Conservation (phyloP, 768 basidiomycete species). For the Artomyces pyxidatus region DNA sequence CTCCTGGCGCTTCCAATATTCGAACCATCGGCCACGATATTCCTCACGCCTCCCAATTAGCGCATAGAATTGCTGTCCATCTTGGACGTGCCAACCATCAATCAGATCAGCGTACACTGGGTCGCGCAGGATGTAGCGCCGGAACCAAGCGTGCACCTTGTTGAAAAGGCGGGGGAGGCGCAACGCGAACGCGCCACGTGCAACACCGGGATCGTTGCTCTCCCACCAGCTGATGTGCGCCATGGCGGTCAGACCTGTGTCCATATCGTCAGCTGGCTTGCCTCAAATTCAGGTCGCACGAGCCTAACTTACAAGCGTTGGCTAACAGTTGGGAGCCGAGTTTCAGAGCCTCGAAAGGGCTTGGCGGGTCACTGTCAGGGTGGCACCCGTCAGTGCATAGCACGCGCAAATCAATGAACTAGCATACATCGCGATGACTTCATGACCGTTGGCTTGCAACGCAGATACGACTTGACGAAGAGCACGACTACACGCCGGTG, state of each 20-base stretch:
- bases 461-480: slow-evolving; percentile 37
- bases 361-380: slow-evolving; percentile 31
- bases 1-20: slow-evolving; percentile 33
- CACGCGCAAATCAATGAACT: background rate
- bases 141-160: slow-evolving; percentile 41
- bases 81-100: slow-evolving; percentile 40
- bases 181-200: slow-evolving; percentile 31
- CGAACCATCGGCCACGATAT: slow-evolving; percentile 35
- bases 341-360: slow-evolving; percentile 42
- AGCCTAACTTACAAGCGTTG: slow-evolving; percentile 37
- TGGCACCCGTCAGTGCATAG: no score
- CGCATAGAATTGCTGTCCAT: slow-evolving; percentile 39
- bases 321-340: slow-evolving; percentile 47
- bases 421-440: slow-evolving; percentile 42
- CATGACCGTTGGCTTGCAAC: slow-evolving; percentile 39
- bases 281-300: slow-evolving; percentile 15
- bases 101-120: slow-evolving; percentile 45
- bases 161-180: slow-evolving; percentile 40
- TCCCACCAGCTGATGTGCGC: slow-evolving; percentile 25
- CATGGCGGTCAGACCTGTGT: slow-evolving; percentile 22
- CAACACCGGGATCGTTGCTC: slow-evolving; percentile 41
- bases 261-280: background rate
- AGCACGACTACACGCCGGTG: slow-evolving; percentile 53
- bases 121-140: slow-evolving; percentile 44
- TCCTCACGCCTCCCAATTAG: slow-evolving; percentile 37